Base-by-base conservation (phyloP, 768 basidiomycete genomes). In the Boletellus ananas region DNA sequence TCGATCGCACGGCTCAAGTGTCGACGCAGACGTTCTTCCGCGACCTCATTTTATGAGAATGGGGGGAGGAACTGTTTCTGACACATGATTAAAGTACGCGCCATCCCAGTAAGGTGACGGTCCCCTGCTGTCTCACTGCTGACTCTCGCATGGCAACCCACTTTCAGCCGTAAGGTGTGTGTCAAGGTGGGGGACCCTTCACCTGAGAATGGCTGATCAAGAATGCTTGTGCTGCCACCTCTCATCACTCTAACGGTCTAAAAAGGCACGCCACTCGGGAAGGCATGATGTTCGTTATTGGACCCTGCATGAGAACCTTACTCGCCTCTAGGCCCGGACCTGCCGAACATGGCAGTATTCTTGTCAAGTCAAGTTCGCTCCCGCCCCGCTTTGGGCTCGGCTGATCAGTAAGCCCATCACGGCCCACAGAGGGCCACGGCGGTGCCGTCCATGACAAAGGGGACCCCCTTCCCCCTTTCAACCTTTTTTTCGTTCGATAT, bases 231-330 rank as follows among this genome's bases (percentile, higher is more conserved):
- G 27, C 4, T 29, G 27, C 16, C 38, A 13, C 42, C 35, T 23
- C 25, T 23, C 47, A 51, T 62, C 33, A 43, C 45, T 49, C 34
- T 18, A 45, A 43, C 47, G 14, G 39, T 29, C 10, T 29, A 6
- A 29, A 29, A 51, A 43, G 44, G 52, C 39, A 50, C 48, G 14
- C 21, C 18, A 36, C 33, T 29, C 43, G 31, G 43, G 48, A 55
- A 51, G 34, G 50, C 5, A 25, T 44, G 49, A 13, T 35, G 29
- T 37, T 51, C 20, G 29, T 57, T 33, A 31, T 49, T 51, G 52
- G 55, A 60, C 60, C 55, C 60, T 60, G 52, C 49, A 57, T 51
- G 51, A 51, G 57, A 57, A 53, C 48, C 45, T 13, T 48, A 43
- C 41, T 45, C 47, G 47, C 38, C 39, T 51, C 50, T 47, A 36